phyloP scores from a whole-genome alignment of 176 grass and related monocot species.

The Dendrocalamus sinicus region DNA sequence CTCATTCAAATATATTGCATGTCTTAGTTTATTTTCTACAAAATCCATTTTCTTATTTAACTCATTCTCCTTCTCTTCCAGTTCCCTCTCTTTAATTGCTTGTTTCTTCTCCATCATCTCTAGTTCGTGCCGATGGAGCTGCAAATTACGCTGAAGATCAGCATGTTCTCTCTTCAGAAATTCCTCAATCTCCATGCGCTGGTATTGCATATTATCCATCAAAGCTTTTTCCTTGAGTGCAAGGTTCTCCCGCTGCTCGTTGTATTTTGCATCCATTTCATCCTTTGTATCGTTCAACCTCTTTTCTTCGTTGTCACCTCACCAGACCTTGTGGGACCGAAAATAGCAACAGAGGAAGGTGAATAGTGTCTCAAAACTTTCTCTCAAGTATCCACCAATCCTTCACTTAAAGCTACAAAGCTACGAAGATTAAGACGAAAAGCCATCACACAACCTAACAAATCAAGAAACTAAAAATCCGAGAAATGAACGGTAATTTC shows the following conservation, averaged over 20 bases:
- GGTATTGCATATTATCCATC: constrained; percentile 59
- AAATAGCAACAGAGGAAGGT: too few relatives aligned
- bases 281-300: constrained; percentile 57
- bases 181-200: constrained; percentile 63
- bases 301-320: constrained; percentile 66
- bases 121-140: constrained; percentile 65
- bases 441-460: too few relatives aligned
- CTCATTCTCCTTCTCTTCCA: constrained; percentile 66
- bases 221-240: constrained; percentile 63
- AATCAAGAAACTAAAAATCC: too few relatives aligned
- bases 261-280: constrained; percentile 59
- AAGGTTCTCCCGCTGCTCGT: constrained; percentile 56
- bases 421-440: too few relatives aligned
- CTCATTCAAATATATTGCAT: constrained; percentile 56
- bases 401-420: too few relatives aligned
- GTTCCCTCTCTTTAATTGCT: constrained; percentile 69
- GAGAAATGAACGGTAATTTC: too few relatives aligned
- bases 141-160: constrained; percentile 66
- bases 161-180: constrained; percentile 64
- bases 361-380: too few relatives aligned
- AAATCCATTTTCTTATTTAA: constrained; percentile 69
- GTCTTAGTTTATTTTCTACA: constrained; percentile 65
- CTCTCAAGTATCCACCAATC: too few relatives aligned
- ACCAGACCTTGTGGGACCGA: constrained; percentile 38
- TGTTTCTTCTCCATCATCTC: constrained; percentile 79